These are phyloP conservation scores for Penicillium malachiteum DNA, from an alignment of 495 filamentous ascomycete species.

Conservation along the genomic window DNA sequence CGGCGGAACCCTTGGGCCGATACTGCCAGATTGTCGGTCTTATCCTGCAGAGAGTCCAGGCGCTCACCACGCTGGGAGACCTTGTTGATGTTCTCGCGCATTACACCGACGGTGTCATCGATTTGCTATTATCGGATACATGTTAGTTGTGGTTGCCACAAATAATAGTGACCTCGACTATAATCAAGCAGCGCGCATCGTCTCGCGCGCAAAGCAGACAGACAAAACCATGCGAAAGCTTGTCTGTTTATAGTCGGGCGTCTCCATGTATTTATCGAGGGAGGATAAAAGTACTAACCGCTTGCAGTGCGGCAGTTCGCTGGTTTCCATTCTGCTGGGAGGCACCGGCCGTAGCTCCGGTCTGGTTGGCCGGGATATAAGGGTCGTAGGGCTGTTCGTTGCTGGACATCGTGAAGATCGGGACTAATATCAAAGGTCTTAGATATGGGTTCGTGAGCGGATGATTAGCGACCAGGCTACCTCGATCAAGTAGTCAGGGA, in stretches of 20 bases:
- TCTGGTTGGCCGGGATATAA: slow-evolving; percentile 68
- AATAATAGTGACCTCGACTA: neutral
- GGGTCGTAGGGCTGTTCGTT: slow-evolving; percentile 84
- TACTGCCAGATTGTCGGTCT: slow-evolving; percentile 88
- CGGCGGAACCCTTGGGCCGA: slow-evolving; percentile 93
- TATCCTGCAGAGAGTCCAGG: slow-evolving; percentile 88
- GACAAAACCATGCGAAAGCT: no score
- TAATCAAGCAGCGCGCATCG: neutral
- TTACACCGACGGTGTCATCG: slow-evolving; percentile 85
- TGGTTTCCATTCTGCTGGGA: slow-evolving; percentile 59
- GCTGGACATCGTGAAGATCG: slow-evolving; percentile 46
- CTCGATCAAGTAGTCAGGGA: slow-evolving; percentile 22
- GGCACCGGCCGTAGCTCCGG: slow-evolving; percentile 45
- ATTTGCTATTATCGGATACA: slow-evolving; percentile 69
- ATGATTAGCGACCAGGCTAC: slow-evolving; percentile 11
- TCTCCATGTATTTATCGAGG: neutral
- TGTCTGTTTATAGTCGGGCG: no score
- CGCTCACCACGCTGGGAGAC: slow-evolving; percentile 87
- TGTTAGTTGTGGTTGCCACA: slow-evolving; percentile 18
- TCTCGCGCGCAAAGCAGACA: neutral
- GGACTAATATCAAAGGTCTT: slow-evolving; percentile 12
- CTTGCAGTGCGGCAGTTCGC: slow-evolving; percentile 72
- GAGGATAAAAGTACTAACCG: slow-evolving; percentile 55
- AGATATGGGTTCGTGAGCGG: slow-evolving; percentile 9
- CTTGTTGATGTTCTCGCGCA: slow-evolving; percentile 94